Conservation (phyloP, 768 basidiomycete species). For the Obba rivulosa region DNA sequence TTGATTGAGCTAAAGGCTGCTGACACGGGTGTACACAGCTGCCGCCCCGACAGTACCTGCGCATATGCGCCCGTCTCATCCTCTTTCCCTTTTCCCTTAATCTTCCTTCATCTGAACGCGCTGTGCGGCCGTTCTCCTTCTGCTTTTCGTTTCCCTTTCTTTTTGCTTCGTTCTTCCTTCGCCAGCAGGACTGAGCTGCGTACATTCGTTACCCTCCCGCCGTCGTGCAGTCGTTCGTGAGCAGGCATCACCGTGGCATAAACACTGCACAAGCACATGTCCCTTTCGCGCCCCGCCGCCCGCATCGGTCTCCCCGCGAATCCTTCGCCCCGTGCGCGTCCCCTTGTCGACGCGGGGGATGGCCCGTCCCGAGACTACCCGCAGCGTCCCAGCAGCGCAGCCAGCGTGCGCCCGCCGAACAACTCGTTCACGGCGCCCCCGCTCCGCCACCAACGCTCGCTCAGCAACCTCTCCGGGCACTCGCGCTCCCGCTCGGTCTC, state of each 20-base stretch:
- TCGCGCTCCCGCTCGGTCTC: slow-evolving; percentile 2
- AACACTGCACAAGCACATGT: slow-evolving; percentile 11
- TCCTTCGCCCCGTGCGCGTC: slow-evolving; percentile 34
- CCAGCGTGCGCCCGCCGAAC: slow-evolving; percentile 13
- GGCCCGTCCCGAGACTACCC: slow-evolving; percentile 8
- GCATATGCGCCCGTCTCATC: neutral
- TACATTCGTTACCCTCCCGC: neutral
- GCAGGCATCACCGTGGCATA: neutral
- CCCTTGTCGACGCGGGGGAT: slow-evolving; percentile 7
- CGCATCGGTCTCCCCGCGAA: slow-evolving; percentile 34
- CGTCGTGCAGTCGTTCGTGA: neutral
- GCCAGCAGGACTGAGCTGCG: slow-evolving; percentile 14
- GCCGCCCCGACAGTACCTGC: too few relatives aligned
- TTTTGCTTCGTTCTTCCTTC: neutral
- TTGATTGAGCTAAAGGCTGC: too few relatives aligned
- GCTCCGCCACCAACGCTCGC: slow-evolving; percentile 19
- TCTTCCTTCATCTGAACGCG: slow-evolving; percentile 1
- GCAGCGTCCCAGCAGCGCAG: slow-evolving; percentile 16
- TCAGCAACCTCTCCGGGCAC: slow-evolving; percentile 4
- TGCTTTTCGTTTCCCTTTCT: too few relatives aligned
- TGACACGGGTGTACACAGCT: too few relatives aligned
- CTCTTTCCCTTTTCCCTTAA: slow-evolving; percentile 8
- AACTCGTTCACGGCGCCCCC: slow-evolving; percentile 7
- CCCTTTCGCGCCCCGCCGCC: slow-evolving; percentile 17
- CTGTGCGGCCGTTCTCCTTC: slow-evolving; percentile 1